A percentile compares a stretch with the other conserved stretches of the same genome.
Evolutionary conservation across 1,139 yeast genomes (phyloP).

Genomic region (Kodamaea alishanica): DNA sequence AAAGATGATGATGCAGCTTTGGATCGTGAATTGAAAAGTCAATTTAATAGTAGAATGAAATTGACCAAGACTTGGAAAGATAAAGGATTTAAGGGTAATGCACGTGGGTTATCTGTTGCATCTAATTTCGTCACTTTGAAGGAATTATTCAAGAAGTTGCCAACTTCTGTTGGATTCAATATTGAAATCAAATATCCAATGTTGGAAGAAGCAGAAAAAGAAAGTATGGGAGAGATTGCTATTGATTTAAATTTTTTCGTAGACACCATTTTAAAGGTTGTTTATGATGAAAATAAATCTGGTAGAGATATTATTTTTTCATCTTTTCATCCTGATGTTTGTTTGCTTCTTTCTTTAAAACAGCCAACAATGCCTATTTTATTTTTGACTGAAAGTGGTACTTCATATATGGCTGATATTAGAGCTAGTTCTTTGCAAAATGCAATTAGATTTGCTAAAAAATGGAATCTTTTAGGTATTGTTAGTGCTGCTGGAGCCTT

Average conservation of each 20-base stretch:
- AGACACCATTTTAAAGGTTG: constrained; percentile 75
- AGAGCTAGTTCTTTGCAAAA: constrained; percentile 86
- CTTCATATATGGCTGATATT: constrained; percentile 78
- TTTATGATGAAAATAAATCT: constrained; percentile 67
- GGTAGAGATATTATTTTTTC: constrained; percentile 89
- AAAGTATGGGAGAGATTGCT: constrained; percentile 83
- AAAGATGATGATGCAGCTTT: constrained; percentile 26
- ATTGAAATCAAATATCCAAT: constrained; percentile 95
- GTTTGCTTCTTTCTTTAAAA: constrained; percentile 78
- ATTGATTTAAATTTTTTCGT: constrained; percentile 85
- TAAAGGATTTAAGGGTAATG: constrained; percentile 87
- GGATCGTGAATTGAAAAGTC: constrained; percentile 36
- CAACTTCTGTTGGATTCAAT: constrained; percentile 84
- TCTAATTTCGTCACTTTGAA: constrained; percentile 86
- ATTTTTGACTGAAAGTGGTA: constrained; percentile 86
- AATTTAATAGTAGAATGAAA: constrained; percentile 66
- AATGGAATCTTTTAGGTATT: constrained; percentile 90
- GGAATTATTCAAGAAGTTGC: constrained; percentile 79
- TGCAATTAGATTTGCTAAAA: constrained; percentile 85
- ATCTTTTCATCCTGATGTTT: constrained; percentile 92
- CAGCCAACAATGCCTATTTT: constrained; percentile 92
- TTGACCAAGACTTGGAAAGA: constrained; percentile 83
- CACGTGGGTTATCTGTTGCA: constrained; percentile 86
- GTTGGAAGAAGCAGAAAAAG: constrained; percentile 88
- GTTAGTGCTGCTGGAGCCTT: constrained; percentile 87